Evolutionary conservation across 2,329 filamentous ascomycete species (phyloP).

Genomic region (Diplodia mutila): DNA sequence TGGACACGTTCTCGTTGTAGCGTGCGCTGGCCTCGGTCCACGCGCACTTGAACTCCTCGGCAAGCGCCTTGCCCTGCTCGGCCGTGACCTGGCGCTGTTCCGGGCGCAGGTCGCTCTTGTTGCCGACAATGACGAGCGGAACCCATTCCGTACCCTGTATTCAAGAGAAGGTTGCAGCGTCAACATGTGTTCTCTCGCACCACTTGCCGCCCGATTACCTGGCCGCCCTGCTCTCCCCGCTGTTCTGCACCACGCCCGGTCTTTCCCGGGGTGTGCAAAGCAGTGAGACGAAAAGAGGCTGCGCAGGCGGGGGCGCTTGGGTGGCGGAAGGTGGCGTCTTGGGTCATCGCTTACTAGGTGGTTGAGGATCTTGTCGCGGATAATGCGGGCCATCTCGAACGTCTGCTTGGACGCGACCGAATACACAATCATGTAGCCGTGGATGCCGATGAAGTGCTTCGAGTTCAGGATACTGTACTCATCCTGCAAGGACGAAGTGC

Average conservation of each 20-base stretch:
- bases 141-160: conserved; percentile 86
- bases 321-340: conserved; percentile 1
- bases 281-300: too few species aligned
- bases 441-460: conserved; percentile 98
- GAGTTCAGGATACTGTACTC: conserved; percentile 98
- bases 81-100: conserved; percentile 89
- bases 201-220: not conserved
- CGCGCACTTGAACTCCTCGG: conserved; percentile 85
- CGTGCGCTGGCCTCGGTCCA: conserved; percentile 95
- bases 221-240: not conserved
- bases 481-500: conserved; percentile 62
- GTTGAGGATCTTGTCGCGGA: conserved; percentile 95
- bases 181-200: not conserved
- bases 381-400: conserved; percentile 96
- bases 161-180: not conserved
- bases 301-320: conserved; percentile 18
- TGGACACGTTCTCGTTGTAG: conserved; percentile 90
- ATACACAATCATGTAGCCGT: conserved; percentile 98
- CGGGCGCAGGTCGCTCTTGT: conserved; percentile 91
- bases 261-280: not conserved
- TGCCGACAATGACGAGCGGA: conserved; percentile 91
- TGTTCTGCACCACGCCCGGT: not conserved
- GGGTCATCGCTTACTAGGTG: conserved; percentile 71
- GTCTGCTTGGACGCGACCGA: conserved; percentile 93
- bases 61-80: conserved; percentile 83